phyloP scores from a whole-genome alignment of 1,284 basidiomycete genomes.

The Ustilago crameri region DNA sequence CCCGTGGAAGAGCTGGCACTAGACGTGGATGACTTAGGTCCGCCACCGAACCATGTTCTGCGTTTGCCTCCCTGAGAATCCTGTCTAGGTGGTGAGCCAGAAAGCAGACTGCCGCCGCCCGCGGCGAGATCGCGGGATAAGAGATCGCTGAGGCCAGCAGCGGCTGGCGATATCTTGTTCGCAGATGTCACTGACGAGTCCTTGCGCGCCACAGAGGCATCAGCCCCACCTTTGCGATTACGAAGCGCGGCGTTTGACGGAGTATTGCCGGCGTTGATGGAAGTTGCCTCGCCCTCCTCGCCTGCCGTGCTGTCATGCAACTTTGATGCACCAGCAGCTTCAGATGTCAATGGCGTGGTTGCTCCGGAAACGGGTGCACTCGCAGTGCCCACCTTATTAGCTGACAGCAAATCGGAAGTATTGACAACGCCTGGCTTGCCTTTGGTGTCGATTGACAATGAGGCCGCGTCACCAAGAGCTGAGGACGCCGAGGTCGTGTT shows the following conservation, averaged over 20 bases:
- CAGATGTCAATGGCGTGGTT: conserved; percentile 26
- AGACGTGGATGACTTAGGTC: conserved; percentile 23
- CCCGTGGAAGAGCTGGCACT: conserved; percentile 33
- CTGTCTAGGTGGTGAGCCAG: conserved; percentile 37
- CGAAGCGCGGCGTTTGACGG: conserved; percentile 21
- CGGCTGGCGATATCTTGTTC: conserved; percentile 39
- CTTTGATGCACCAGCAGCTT: conserved; percentile 5
- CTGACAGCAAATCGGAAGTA: conserved; percentile 26
- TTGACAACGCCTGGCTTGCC: conserved; percentile 6
- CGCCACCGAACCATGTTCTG: conserved; percentile 46
- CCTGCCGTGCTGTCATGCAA: not conserved
- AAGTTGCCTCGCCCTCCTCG: conserved; percentile 22
- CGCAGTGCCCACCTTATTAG: conserved; percentile 20
- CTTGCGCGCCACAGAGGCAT: conserved; percentile 8
- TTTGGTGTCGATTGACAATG: conserved; percentile 12
- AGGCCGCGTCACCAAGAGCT: conserved; percentile 8
- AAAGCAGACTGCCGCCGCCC: conserved; percentile 19
- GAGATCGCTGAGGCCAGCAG: conserved; percentile 47
- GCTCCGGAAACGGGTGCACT: conserved; percentile 48
- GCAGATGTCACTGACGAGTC: conserved; percentile 15
- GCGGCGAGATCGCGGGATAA: conserved; percentile 46
- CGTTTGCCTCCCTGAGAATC: conserved; percentile 34
- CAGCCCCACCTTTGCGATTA: conserved; percentile 31
- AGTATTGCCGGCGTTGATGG: conserved; percentile 8
- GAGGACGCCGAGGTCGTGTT: not conserved